Evolutionary conservation across 2,329 filamentous ascomycete genomes (phyloP).

Genomic region (Pseudogymnoascus sp.): DNA sequence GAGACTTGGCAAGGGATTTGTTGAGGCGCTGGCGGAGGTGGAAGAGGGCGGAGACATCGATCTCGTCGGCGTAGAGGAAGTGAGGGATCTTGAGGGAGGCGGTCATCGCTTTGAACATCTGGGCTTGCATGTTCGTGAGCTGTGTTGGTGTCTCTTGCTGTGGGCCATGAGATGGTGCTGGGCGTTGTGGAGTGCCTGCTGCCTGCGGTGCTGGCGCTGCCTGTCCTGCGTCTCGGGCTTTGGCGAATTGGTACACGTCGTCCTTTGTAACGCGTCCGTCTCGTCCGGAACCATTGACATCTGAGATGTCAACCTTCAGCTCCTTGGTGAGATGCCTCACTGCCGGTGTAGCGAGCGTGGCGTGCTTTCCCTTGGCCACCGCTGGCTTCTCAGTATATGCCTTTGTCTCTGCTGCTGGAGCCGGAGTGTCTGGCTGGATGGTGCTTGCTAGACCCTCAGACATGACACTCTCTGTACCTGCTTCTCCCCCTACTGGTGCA

Average conservation of each 20-base stretch:
- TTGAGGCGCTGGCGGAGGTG: slow-evolving; percentile 69
- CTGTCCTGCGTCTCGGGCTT: slow-evolving; percentile 39
- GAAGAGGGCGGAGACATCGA: slow-evolving; percentile 71
- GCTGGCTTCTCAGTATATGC: slow-evolving; percentile 11
- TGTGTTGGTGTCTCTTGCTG: slow-evolving; percentile 62
- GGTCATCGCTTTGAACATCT: slow-evolving; percentile 99
- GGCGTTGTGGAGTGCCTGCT: slow-evolving; percentile 7
- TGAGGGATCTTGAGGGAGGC: slow-evolving; percentile 84
- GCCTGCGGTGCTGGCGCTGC: slow-evolving; percentile 17
- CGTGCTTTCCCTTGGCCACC: slow-evolving; percentile 50
- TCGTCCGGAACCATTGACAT: slow-evolving; percentile 77
- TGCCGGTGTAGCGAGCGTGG: slow-evolving; percentile 78
- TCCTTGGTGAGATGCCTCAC: slow-evolving; percentile 83
- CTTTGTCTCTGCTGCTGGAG: neutral
- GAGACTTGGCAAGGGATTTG: slow-evolving; percentile 39
- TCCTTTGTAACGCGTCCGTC: slow-evolving; percentile 90
- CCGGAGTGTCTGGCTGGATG: neutral
- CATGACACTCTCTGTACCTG: slow-evolving; percentile 13
- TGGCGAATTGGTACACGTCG: slow-evolving; percentile 69
- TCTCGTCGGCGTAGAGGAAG: slow-evolving; percentile 87
- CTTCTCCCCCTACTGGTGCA: slow-evolving; percentile 23
- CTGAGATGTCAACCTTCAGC: slow-evolving; percentile 65
- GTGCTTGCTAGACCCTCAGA: slow-evolving; percentile 2
- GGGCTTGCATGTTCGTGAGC: slow-evolving; percentile 71
- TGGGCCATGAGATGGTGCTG: slow-evolving; percentile 19